A percentile compares a stretch with the other conserved stretches of the same genome.
phyloP scores from a whole-genome alignment of 768 basidiomycete genomes.

The Mycena alexandri region DNA sequence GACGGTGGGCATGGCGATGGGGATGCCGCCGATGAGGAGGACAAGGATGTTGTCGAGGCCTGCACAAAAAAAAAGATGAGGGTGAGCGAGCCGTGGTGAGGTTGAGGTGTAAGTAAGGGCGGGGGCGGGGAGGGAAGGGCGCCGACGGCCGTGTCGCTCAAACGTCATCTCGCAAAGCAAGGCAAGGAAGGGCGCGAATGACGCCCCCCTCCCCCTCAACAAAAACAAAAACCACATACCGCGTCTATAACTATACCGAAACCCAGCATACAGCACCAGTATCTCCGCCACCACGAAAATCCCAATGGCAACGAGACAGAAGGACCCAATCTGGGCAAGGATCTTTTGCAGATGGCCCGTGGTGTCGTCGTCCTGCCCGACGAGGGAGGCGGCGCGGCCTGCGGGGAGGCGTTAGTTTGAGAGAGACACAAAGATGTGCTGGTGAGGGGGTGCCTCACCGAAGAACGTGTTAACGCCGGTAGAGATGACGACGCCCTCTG shows the following conservation, averaged over 20 bases:
- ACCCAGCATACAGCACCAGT: conserved; percentile 91
- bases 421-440: too few relatives aligned
- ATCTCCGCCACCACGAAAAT: conserved; percentile 97
- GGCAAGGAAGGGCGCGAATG: too few relatives aligned
- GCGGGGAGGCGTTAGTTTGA: not conserved
- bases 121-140: too few relatives aligned
- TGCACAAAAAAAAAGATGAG: not conserved
- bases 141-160: too few relatives aligned
- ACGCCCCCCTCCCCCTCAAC: too few relatives aligned
- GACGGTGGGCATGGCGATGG: conserved; percentile 99
- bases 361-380: conserved; percentile 84
- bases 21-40: conserved; percentile 99
- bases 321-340: conserved; percentile 96
- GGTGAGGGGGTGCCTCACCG: too few relatives aligned
- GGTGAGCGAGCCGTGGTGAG: too few relatives aligned
- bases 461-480: conserved; percentile 99
- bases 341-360: conserved; percentile 99
- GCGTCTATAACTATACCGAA: conserved; percentile 90
- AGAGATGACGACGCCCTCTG: conserved; percentile 98
- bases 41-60: conserved; percentile 95
- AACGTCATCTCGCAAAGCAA: too few relatives aligned
- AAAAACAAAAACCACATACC: conserved; percentile 53
- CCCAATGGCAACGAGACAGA: conserved; percentile 97
- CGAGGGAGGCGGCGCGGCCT: too few relatives aligned
- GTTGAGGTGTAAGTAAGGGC: too few relatives aligned